phyloP scores from a whole-genome alignment of 495 filamentous ascomycete species.

The Usnea hakonensis region DNA sequence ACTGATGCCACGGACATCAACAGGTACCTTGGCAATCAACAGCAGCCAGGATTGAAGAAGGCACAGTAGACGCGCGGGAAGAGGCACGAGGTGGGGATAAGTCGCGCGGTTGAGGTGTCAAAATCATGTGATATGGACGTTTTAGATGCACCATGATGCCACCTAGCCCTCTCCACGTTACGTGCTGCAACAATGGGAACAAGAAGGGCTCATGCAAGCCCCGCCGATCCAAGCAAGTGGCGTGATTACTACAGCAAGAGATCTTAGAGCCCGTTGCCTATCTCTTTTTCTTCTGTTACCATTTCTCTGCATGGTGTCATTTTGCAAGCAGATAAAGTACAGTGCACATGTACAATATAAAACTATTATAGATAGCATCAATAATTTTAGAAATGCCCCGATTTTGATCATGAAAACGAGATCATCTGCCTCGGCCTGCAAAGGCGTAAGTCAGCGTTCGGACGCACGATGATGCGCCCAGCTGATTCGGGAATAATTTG shows the following conservation, averaged over 20 bases:
- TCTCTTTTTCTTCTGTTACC: background rate
- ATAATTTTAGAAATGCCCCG: background rate
- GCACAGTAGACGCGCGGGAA: slow-evolving; percentile 35
- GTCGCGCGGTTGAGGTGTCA: background rate
- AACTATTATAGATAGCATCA: background rate
- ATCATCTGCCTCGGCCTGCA: background rate
- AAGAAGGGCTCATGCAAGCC: background rate
- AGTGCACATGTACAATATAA: background rate
- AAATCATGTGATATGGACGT: background rate
- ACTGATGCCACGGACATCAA: slow-evolving; percentile 71
- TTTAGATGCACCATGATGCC: background rate
- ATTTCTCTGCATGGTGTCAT: background rate
- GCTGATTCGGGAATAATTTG: background rate
- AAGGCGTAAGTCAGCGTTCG: background rate
- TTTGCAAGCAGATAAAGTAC: background rate
- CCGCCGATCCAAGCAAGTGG: background rate
- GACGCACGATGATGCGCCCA: background rate
- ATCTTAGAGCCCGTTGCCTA: background rate
- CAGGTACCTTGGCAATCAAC: slow-evolving; percentile 53
- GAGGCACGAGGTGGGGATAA: background rate
- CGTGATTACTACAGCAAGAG: background rate
- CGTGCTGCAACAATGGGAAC: background rate
- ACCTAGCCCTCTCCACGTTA: background rate
- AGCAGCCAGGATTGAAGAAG: slow-evolving; percentile 43
- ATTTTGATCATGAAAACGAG: background rate